Evolutionary conservation across 2,329 filamentous ascomycete species (phyloP).

Genomic region (Arthrocladium fulminans): DNA sequence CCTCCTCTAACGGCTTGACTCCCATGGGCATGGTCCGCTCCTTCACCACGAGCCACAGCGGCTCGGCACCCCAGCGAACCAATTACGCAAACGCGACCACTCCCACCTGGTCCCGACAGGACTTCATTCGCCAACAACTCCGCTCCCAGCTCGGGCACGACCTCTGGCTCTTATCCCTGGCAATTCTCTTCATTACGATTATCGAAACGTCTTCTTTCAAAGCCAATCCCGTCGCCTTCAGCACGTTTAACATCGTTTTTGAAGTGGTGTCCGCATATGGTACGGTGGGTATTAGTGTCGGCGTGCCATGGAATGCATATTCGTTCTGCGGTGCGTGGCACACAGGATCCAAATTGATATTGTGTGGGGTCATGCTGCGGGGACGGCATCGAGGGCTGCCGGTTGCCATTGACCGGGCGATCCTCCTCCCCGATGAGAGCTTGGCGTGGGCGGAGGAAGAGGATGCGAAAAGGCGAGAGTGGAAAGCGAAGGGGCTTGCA

Average conservation of each 20-base stretch:
- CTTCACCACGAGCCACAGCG: neutral
- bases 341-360: conserved; percentile 44
- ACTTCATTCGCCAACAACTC: conserved; percentile 49
- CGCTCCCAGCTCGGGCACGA: conserved; percentile 59
- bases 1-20: neutral
- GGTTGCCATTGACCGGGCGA: conserved; percentile 44
- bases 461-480: conserved; percentile 25
- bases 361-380: conserved; percentile 40
- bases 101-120: conserved; percentile 31
- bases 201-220: neutral
- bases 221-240: conserved; percentile 43
- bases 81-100: neutral
- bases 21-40: neutral
- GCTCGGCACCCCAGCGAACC: neutral
- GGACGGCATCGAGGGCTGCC: conserved; percentile 49
- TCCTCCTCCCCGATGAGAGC: conserved; percentile 33
- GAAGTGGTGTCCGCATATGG: conserved; percentile 35
- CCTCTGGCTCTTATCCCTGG: conserved; percentile 56
- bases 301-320: conserved; percentile 37
- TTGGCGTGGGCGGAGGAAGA: conserved; percentile 36
- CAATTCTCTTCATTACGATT: conserved; percentile 35
- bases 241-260: conserved; percentile 51
- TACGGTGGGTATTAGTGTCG: conserved; percentile 40
- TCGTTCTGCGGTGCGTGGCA: conserved; percentile 43
- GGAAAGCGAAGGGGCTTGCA: neutral